Evolutionary conservation across 176 grass and related monocot species (phyloP), one percentile per base, ranked within the genome.

Genomic region (Puccinellia tenuiflora): DNA sequence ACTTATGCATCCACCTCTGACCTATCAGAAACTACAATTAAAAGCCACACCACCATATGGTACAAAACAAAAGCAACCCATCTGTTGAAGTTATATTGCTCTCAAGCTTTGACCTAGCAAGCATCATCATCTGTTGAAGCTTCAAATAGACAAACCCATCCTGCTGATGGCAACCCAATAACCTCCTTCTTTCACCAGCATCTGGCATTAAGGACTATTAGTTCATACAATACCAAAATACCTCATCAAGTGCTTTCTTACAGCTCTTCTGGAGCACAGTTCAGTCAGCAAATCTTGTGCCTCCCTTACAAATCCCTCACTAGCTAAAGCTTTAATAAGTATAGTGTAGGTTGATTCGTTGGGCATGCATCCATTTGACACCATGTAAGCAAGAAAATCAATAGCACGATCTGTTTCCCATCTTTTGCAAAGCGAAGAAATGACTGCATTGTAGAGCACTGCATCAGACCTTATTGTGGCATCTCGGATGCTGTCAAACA

Each of bases 361-460:
- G 72, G 85, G 85, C 72, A 77, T 77, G 28, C 85, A 87, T 47
- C 85, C 79, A 82, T 20, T 82, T 13, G 85, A 87, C 39, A 87
- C 79, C 85, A 87, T 87, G 76, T 87, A 87, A 16, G 62, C 79
- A 75, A 87, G 56, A 77, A 87, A 87, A 6, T 87, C 79, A 29
- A 90, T 84, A 26, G 89, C 80, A 22, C 59, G 40, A 5, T 87
- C 85, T 9, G 85, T 76, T 79, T 83, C 81, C 60, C 77, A 77
- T 73, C 85, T 83, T 78, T 90, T 90, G 64, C 89, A 90, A 63
- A 90, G 77, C 0, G 80, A 86, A 79, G 85, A 86, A 68, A 90
- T 82, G 57, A 84, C 85, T 37, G 85, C 81, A 60, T 90, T 87
- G 71, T 84, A 90, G 12, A 86, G 85, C 76, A 87, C 85, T 67